Evolutionary conservation across 1,284 basidiomycete genomes (phyloP).

Genomic region (Leccinum subrobustum): DNA sequence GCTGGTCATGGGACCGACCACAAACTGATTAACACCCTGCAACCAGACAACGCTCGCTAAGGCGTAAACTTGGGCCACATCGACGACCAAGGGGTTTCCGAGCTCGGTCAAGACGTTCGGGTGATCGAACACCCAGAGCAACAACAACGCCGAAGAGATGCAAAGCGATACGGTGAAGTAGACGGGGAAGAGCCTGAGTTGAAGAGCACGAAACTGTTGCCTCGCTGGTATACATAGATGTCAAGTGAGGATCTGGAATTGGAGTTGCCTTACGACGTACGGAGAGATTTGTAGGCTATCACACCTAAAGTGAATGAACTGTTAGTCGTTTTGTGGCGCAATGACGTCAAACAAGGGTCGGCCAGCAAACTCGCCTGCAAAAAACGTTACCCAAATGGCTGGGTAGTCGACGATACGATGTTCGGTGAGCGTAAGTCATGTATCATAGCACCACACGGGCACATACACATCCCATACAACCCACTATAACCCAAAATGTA

Average conservation of each 20-base stretch:
- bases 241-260: background rate
- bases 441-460: background rate
- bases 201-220: slow-evolving; percentile 74
- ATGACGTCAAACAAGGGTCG: background rate
- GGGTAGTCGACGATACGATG: background rate
- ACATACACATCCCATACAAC: slow-evolving; percentile 70
- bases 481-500: slow-evolving; percentile 52
- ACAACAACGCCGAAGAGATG: slow-evolving; percentile 56
- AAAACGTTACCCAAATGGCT: slow-evolving; percentile 69
- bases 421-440: background rate
- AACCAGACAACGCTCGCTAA: slow-evolving; percentile 47
- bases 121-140: slow-evolving; percentile 64
- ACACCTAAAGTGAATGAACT: slow-evolving; percentile 39
- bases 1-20: slow-evolving; percentile 67
- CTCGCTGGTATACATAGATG: slow-evolving; percentile 1
- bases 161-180: slow-evolving; percentile 68
- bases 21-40: slow-evolving; percentile 57
- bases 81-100: slow-evolving; percentile 49
- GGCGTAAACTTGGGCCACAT: slow-evolving; percentile 71
- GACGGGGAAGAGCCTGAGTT: slow-evolving; percentile 71
- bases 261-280: slow-evolving; percentile 31
- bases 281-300: slow-evolving; percentile 57
- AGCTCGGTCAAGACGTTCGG: slow-evolving; percentile 55
- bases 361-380: slow-evolving; percentile 36
- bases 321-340: background rate